Evolutionary conservation across 495 filamentous ascomycete genomes (phyloP).

Genomic region (Stereocaulon alpinum): DNA sequence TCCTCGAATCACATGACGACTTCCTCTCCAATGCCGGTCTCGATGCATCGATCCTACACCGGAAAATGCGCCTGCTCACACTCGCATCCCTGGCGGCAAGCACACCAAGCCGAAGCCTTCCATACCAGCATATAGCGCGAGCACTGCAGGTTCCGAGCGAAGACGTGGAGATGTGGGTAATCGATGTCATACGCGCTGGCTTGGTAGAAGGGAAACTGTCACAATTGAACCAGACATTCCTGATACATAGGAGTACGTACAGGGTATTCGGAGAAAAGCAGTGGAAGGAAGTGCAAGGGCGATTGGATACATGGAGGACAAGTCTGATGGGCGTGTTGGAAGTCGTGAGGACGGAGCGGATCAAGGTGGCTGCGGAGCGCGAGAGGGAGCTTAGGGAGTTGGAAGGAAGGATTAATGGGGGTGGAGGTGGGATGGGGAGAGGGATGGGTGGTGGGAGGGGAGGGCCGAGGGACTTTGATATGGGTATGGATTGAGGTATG

Average conservation of each 20-base stretch:
- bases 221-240: slow-evolving; percentile 81
- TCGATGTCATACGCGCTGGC: slow-evolving; percentile 89
- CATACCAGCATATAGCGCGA: slow-evolving; percentile 71
- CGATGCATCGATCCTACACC: slow-evolving; percentile 51
- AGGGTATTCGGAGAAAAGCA: slow-evolving; percentile 95
- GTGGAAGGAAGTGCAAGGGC: slow-evolving; percentile 84
- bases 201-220: slow-evolving; percentile 91
- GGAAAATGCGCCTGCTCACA: slow-evolving; percentile 92
- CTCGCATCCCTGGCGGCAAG: slow-evolving; percentile 80
- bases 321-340: slow-evolving; percentile 63
- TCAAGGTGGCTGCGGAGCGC: slow-evolving; percentile 43
- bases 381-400: slow-evolving; percentile 23
- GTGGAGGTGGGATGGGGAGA: slow-evolving; percentile 7
- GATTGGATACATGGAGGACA: slow-evolving; percentile 80
- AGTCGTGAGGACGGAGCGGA: slow-evolving; percentile 68
- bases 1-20: slow-evolving; percentile 56
- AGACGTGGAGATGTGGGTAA: slow-evolving; percentile 96
- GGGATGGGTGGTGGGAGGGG: slow-evolving; percentile 17
- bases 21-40: slow-evolving; percentile 65
- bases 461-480: slow-evolving; percentile 21
- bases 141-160: slow-evolving; percentile 68
- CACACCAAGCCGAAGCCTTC: slow-evolving; percentile 68
- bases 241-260: slow-evolving; percentile 90
- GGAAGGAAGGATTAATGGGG: slow-evolving; percentile 21
- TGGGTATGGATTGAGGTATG: slow-evolving; percentile 16